phyloP scores from a whole-genome alignment of 768 basidiomycete species.

The Macrocybe gigantea region DNA sequence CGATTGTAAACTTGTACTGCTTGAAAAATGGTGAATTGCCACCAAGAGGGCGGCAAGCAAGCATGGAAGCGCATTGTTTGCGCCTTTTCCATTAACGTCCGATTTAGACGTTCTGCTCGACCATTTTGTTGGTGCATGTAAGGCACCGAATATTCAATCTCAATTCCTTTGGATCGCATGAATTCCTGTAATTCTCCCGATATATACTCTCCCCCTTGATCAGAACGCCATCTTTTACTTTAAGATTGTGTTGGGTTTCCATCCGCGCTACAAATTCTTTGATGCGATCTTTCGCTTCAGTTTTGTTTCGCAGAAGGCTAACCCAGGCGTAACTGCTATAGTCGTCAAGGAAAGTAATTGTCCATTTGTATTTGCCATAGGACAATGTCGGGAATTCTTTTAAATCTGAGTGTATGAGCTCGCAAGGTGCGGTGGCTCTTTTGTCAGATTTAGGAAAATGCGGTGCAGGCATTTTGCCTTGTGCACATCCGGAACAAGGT shows the following conservation, averaged over 20 bases:
- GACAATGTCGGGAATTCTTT: constrained; percentile 12
- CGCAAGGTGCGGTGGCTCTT: constrained; percentile 9
- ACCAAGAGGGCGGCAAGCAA: constrained; percentile 1
- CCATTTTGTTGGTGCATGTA: constrained; percentile 14
- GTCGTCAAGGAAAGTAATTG: constrained; percentile 12
- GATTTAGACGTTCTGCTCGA: constrained; percentile 12
- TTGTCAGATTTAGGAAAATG: constrained; percentile 8
- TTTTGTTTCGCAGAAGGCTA: constrained; percentile 4
- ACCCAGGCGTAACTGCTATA: constrained; percentile 7
- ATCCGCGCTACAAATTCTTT: constrained; percentile 4
- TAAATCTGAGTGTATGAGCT: constrained; percentile 15
- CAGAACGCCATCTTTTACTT: constrained; percentile 7
- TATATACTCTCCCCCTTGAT: constrained; percentile 6
- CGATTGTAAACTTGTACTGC: background rate
- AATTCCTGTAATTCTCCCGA: background rate
- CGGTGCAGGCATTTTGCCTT: constrained; percentile 12
- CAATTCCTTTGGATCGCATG: background rate
- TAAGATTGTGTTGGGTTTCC: constrained; percentile 2
- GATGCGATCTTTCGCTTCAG: background rate
- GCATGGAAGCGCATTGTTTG: constrained; percentile 1
- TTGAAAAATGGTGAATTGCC: constrained; percentile 5
- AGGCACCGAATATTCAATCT: constrained; percentile 3
- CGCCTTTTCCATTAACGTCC: constrained; percentile 1
- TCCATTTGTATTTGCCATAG: constrained; percentile 12
- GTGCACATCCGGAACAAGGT: constrained; percentile 10